A percentile compares a stretch with the other conserved stretches of the same genome.
phyloP scores from a whole-genome alignment of 2,329 filamentous ascomycete genomes.

The Sarocladium strictum region DNA sequence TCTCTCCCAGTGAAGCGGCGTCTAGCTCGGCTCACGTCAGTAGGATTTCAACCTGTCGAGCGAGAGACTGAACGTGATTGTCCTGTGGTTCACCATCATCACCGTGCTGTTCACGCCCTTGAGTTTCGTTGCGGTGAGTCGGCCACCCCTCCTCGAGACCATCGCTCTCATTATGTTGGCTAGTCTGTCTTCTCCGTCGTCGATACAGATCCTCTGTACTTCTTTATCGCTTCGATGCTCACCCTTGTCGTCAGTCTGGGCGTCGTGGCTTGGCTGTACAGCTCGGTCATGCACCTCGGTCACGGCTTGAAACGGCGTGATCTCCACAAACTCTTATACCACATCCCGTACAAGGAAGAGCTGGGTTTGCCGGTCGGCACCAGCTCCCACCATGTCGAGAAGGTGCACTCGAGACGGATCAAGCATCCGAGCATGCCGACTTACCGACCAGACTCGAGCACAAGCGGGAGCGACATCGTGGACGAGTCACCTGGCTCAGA shows the following conservation, averaged over 20 bases:
- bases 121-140: constrained; percentile 4
- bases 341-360: neutral
- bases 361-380: neutral
- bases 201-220: neutral
- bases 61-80: constrained; percentile 1
- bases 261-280: neutral
- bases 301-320: neutral
- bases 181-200: constrained; percentile 4
- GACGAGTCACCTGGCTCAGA: neutral
- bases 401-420: neutral
- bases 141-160: neutral
- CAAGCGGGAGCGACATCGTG: too few species aligned
- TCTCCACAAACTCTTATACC: neutral
- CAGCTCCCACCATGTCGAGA: neutral
- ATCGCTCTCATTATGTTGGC: too few species aligned
- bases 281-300: neutral
- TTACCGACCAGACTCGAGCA: too few species aligned
- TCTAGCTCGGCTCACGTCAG: too few species aligned
- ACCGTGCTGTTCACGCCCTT: neutral
- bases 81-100: constrained; percentile 3
- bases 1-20: too few species aligned
- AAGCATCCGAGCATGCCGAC: neutral
- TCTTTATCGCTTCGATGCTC: neutral
- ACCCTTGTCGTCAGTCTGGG: neutral
- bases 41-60: constrained; percentile 4